phyloP scores from a whole-genome alignment of 306 rosid species.

The Inga leiocalycina region DNA sequence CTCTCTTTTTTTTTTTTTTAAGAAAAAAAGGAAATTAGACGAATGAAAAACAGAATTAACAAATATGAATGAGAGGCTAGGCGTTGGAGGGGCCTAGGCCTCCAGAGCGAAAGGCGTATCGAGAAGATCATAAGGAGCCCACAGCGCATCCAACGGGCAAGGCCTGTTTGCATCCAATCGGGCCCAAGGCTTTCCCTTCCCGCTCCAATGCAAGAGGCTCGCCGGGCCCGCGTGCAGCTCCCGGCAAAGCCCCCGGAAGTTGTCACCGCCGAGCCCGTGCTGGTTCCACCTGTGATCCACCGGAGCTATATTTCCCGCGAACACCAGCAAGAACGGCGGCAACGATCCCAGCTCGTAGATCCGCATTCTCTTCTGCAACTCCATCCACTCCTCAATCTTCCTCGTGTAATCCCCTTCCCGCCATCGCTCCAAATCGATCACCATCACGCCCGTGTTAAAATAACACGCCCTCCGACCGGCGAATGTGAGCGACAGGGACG shows the following conservation, averaged over 20 bases:
- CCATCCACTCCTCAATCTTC: slow-evolving; percentile 91
- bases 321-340: slow-evolving; percentile 84
- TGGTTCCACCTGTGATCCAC: slow-evolving; percentile 94
- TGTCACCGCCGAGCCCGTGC: slow-evolving; percentile 95
- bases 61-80: neutral
- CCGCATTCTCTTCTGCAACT: slow-evolving; percentile 89
- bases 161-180: slow-evolving; percentile 74
- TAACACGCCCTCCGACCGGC: slow-evolving; percentile 71
- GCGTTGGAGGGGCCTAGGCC: slow-evolving; percentile 30
- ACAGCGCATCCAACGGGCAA: slow-evolving; percentile 81
- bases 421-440: slow-evolving; percentile 77
- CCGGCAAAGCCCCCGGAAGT: slow-evolving; percentile 73
- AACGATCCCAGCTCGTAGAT: slow-evolving; percentile 90
- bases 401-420: slow-evolving; percentile 68
- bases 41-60: neutral
- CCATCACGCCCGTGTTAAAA: slow-evolving; percentile 98
- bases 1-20: neutral
- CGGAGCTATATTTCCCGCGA: slow-evolving; percentile 74
- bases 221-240: slow-evolving; percentile 84
- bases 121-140: slow-evolving; percentile 91
- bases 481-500: slow-evolving; percentile 61
- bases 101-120: slow-evolving; percentile 53
- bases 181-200: slow-evolving; percentile 96
- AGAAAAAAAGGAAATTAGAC: neutral
- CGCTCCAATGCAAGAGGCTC: slow-evolving; percentile 93